Conservation (phyloP, 2,329 filamentous ascomycete species). For the Aspergillus nomiae region DNA sequence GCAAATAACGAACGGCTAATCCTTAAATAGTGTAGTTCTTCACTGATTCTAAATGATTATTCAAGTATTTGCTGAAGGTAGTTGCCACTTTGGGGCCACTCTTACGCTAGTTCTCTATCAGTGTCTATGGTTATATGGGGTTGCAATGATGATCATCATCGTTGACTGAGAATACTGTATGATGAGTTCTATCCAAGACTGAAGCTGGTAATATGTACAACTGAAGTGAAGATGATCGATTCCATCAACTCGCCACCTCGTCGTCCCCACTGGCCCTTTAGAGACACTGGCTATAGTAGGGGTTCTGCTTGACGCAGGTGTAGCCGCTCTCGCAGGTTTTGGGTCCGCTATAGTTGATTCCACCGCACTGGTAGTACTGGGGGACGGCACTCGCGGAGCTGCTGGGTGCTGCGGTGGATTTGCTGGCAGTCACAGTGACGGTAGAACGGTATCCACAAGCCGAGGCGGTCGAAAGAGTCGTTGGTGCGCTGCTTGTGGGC, state of each 20-base stretch:
- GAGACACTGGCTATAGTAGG: constrained; percentile 44
- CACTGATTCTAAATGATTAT: too few relatives aligned
- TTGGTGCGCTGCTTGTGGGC: not conserved
- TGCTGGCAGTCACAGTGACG: constrained; percentile 7
- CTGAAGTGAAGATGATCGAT: not conserved
- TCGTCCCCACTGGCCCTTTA: not conserved
- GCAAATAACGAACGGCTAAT: too few relatives aligned
- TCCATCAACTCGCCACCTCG: not conserved
- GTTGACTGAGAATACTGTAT: too few relatives aligned
- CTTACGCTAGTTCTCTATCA: not conserved
- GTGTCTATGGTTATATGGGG: not conserved
- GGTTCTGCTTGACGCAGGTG: constrained; percentile 38
- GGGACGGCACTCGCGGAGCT: constrained; percentile 18
- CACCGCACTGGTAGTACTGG: constrained; percentile 38
- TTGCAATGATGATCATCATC: too few relatives aligned
- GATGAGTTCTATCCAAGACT: not conserved
- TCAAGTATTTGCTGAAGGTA: too few relatives aligned
- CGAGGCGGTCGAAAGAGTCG: not conserved
- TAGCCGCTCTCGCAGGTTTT: constrained; percentile 34
- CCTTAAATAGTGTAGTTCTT: too few relatives aligned
- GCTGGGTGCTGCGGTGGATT: constrained; percentile 5
- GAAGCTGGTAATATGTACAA: not conserved
- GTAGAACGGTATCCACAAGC: constrained; percentile 8
- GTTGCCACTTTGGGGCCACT: too few relatives aligned
- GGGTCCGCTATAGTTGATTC: constrained; percentile 38